These are phyloP conservation scores for Rhododendron ferrugineum DNA, from an alignment of 148 eudicot species.

Conservation along the genomic window DNA sequence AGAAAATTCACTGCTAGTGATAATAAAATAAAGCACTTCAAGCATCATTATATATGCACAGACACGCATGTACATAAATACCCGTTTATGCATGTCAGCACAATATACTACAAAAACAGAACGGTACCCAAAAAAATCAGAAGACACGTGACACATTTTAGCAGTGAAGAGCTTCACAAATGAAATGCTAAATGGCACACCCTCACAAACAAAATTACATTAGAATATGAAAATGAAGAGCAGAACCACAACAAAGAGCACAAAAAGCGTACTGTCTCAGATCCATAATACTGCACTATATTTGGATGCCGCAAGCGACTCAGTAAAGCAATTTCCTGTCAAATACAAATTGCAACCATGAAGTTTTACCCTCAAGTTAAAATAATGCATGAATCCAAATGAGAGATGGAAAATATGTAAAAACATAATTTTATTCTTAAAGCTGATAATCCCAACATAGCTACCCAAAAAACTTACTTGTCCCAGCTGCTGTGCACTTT, in stretches of 20 bases:
- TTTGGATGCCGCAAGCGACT: constrained; percentile 54
- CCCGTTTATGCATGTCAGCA: not conserved
- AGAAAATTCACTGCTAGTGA: not conserved
- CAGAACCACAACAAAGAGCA: not conserved
- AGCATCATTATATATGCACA: not conserved
- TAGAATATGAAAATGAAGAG: not conserved
- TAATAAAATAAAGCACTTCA: not conserved
- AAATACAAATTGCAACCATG: constrained; percentile 5
- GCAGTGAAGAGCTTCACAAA: not conserved
- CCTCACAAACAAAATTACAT: not conserved
- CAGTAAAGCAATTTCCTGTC: constrained; percentile 49
- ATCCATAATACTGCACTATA: constrained; percentile 51
- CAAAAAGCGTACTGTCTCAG: constrained; percentile 33
- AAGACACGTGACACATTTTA: too few species aligned
- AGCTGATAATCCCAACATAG: not conserved
- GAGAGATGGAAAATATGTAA: too few species aligned
- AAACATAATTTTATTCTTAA: not conserved
- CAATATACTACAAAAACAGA: not conserved
- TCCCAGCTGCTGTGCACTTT: constrained; percentile 46
- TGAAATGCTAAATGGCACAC: not conserved
- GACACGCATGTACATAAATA: not conserved
- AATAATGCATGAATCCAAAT: too few species aligned
- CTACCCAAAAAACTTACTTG: constrained; percentile 37
- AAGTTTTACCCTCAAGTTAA: not conserved
- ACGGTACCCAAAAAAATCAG: not conserved